Percentiles rank a stretch among this genome's conserved stretches.
Conservation (phyloP, 2,329 filamentous ascomycete species). For the Xylariaceae sp. region DNA sequence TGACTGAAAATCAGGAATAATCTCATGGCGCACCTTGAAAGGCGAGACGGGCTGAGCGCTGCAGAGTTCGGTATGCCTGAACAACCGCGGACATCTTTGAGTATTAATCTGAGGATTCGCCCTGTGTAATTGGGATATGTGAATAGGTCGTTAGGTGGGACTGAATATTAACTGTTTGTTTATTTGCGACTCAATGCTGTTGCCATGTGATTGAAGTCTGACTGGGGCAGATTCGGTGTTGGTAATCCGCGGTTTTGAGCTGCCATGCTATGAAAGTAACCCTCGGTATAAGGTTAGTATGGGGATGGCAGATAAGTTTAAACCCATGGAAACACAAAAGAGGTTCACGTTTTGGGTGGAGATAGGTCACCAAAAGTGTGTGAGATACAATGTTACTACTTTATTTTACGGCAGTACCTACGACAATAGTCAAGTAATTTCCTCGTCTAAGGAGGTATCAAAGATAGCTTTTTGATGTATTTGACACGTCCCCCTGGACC, state of each 20-base stretch:
- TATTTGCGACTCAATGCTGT: too few species aligned
- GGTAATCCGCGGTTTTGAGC: not conserved
- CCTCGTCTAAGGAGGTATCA: too few species aligned
- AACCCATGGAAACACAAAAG: not conserved
- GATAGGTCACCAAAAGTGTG: too few species aligned
- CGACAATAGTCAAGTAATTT: too few species aligned
- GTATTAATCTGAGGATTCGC: not conserved
- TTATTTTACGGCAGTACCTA: too few species aligned
- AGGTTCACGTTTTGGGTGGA: not conserved
- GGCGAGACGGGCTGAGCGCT: conserved; percentile 75
- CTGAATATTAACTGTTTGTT: not conserved
- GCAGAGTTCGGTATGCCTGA: conserved; percentile 69
- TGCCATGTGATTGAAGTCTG: too few species aligned
- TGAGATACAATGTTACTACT: too few species aligned
- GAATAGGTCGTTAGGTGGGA: not conserved
- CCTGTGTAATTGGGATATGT: not conserved
- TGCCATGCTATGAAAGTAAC: not conserved
- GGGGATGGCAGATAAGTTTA: not conserved
- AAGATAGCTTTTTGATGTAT: too few species aligned
- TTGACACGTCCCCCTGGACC: too few species aligned
- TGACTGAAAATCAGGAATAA: not conserved
- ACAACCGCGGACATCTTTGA: conserved; percentile 43
- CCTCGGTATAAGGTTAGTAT: not conserved
- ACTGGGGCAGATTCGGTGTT: too few species aligned
- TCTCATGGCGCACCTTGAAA: conserved; percentile 62